A percentile compares a stretch with the other conserved stretches of the same genome.
phyloP scores from a whole-genome alignment of 2,329 filamentous ascomycete genomes.

The Diplodia corticola region DNA sequence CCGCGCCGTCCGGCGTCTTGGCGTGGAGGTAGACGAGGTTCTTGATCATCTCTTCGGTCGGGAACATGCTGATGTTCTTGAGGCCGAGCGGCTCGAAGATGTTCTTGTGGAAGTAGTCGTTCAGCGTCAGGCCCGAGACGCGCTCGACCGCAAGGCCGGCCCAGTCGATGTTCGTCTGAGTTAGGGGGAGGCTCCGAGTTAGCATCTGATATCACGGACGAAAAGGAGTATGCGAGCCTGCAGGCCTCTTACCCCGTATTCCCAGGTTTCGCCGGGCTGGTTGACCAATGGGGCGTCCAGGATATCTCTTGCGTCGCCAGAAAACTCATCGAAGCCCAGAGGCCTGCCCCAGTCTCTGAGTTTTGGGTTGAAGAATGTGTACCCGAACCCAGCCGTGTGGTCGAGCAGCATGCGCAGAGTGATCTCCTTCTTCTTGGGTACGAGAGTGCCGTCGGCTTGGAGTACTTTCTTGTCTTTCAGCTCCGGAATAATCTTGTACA shows the following conservation, averaged over 20 bases:
- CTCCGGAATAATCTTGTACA: slow-evolving; percentile 38
- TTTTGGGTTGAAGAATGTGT: slow-evolving; percentile 50
- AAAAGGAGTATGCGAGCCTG: too few relatives aligned
- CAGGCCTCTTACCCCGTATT: slow-evolving; percentile 52
- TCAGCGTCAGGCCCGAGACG: slow-evolving; percentile 44
- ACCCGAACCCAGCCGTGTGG: slow-evolving; percentile 54
- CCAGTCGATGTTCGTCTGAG: slow-evolving; percentile 53
- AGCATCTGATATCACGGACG: too few relatives aligned
- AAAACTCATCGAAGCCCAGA: slow-evolving; percentile 59
- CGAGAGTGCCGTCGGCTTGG: slow-evolving; percentile 36
- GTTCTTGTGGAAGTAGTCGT: slow-evolving; percentile 49
- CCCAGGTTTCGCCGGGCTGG: slow-evolving; percentile 63
- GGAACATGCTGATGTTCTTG: slow-evolving; percentile 58
- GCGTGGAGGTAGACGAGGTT: slow-evolving; percentile 60
- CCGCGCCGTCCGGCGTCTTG: slow-evolving; percentile 45
- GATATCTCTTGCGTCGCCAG: slow-evolving; percentile 54
- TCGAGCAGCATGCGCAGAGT: slow-evolving; percentile 53
- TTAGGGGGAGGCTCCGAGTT: too few relatives aligned
- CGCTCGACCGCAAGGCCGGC: slow-evolving; percentile 51
- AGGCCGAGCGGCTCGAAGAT: slow-evolving; percentile 51
- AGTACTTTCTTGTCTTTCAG: slow-evolving; percentile 45
- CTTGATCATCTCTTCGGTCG: slow-evolving; percentile 54
- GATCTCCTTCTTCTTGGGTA: slow-evolving; percentile 45
- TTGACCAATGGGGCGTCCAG: slow-evolving; percentile 56
- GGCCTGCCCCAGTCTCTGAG: slow-evolving; percentile 48